phyloP scores from a whole-genome alignment of 371 early-diverging fungal species.

The Apophysomyces elegans region DNA sequence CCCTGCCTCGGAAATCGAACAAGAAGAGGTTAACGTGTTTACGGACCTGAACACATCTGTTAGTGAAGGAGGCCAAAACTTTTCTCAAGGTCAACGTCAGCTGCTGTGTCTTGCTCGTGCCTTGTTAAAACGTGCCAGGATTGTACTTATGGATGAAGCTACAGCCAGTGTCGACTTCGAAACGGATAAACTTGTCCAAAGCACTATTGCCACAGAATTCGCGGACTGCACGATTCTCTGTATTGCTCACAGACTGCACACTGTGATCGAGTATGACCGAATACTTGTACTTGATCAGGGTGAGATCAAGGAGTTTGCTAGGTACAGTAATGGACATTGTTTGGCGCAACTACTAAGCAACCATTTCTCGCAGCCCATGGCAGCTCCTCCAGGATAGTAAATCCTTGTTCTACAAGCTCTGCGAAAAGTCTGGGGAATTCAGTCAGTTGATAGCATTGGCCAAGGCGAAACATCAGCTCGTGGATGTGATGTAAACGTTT shows the following conservation, averaged over 20 bases:
- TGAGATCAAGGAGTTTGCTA: constrained; percentile 40
- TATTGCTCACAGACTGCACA: constrained; percentile 73
- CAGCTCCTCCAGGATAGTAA: constrained; percentile 45
- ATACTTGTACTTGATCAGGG: constrained; percentile 51
- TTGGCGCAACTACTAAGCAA: not conserved
- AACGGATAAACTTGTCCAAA: constrained; percentile 67
- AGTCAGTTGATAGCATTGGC: constrained; percentile 60
- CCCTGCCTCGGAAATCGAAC: not conserved
- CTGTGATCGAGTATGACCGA: constrained; percentile 56
- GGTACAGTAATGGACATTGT: constrained; percentile 16
- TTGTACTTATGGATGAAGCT: constrained; percentile 57
- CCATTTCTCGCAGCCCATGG: constrained; percentile 39
- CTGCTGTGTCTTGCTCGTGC: constrained; percentile 79
- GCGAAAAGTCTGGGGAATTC: constrained; percentile 73
- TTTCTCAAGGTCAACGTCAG: constrained; percentile 83
- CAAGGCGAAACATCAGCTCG: constrained; percentile 36
- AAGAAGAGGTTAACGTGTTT: constrained; percentile 12
- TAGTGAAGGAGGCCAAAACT: constrained; percentile 68
- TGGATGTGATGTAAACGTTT: constrained; percentile 3
- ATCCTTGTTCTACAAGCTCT: constrained; percentile 66
- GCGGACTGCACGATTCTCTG: constrained; percentile 62
- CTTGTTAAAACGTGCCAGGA: constrained; percentile 47
- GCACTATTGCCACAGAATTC: constrained; percentile 64
- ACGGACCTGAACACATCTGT: constrained; percentile 49
- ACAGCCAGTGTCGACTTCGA: constrained; percentile 62